Evolutionary conservation across 768 basidiomycete genomes (phyloP).

Genomic region (Boletellus ananiceps): DNA sequence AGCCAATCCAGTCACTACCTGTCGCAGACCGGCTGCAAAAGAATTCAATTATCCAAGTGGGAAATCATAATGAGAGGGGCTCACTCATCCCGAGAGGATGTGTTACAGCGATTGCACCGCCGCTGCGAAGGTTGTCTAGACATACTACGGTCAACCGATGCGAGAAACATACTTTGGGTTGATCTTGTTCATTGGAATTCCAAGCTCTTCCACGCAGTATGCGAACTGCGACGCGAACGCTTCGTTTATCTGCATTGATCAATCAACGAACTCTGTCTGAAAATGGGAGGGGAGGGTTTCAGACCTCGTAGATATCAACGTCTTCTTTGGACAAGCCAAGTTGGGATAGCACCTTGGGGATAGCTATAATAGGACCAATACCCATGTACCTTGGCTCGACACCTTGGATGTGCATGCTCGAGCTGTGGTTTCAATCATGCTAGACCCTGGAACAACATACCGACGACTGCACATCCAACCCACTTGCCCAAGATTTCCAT

Average conservation of each 20-base stretch:
- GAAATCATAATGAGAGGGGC: slow-evolving; percentile 18
- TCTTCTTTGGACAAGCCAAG: slow-evolving; percentile 65
- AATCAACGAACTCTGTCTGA: not conserved
- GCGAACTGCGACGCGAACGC: slow-evolving; percentile 93
- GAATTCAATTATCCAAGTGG: slow-evolving; percentile 11
- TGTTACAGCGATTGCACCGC: slow-evolving; percentile 79
- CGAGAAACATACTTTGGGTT: slow-evolving; percentile 67
- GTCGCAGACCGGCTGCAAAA: slow-evolving; percentile 69
- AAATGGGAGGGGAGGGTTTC: not conserved
- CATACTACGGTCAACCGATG: not conserved
- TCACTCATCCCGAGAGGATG: slow-evolving; percentile 84
- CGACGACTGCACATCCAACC: slow-evolving; percentile 71
- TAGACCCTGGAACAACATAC: slow-evolving; percentile 35
- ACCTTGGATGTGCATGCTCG: slow-evolving; percentile 36
- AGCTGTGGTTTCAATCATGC: not conserved
- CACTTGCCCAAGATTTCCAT: slow-evolving; percentile 82
- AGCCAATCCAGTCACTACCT: slow-evolving; percentile 84
- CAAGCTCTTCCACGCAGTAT: slow-evolving; percentile 82
- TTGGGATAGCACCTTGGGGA: slow-evolving; percentile 63
- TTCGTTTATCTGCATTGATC: slow-evolving; percentile 63
- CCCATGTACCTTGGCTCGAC: slow-evolving; percentile 80
- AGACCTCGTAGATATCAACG: slow-evolving; percentile 71
- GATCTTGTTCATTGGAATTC: slow-evolving; percentile 72
- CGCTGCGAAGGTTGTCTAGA: slow-evolving; percentile 40
- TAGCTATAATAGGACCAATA: slow-evolving; percentile 65